Base-by-base conservation (phyloP, 345 rosid genomes). In the Microcos paniculata region DNA sequence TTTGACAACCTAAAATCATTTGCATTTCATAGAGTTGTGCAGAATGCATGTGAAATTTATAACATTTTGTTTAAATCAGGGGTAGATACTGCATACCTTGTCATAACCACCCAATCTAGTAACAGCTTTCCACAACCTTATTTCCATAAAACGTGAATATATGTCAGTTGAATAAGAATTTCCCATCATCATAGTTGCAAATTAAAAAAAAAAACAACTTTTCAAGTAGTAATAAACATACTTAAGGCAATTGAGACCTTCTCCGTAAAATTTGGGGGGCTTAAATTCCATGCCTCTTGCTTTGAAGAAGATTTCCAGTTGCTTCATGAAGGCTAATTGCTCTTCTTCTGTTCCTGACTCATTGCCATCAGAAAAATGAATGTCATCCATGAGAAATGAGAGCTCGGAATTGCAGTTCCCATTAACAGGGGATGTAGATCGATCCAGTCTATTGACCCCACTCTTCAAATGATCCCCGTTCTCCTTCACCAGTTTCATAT, bases 81-180 rank as follows among this genome's bases (percentile, higher is more conserved):
- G 33, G 8, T 10, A 72, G 71, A 58, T 4, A 65, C 13, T 6
- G 48, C 76, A 72, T 80, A 90, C 95, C 92, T 84, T 86, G 62
- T 89, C 95, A 80, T 90, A 90, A 70, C 95, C 95, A 71, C 95
- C 92, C 81, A 90, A 82, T 76, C 79, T 85, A 70, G 80, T 85
- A 64, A 89, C 95, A 77, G 92, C 81, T 80, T 91, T 86, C 95
- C 95, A 90, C 74, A 90, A 79, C 89, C 95, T 90, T 66, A 30
- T 43, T 62, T 70, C 70, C 75, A 77, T 56, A 65, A 33, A 71
- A 71, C 64, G 73, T 24, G 53, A 21, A 76, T 26, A 57, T 24
- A 71, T 46, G 51, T 69, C 67, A 79, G 78, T 58, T 33, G 67
- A 12, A 72, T 23, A 68, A 42, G 38, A 53, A 68, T 16, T 59